Conservation (phyloP, 257 asterid genomes). For the Penstemon newberryi region DNA sequence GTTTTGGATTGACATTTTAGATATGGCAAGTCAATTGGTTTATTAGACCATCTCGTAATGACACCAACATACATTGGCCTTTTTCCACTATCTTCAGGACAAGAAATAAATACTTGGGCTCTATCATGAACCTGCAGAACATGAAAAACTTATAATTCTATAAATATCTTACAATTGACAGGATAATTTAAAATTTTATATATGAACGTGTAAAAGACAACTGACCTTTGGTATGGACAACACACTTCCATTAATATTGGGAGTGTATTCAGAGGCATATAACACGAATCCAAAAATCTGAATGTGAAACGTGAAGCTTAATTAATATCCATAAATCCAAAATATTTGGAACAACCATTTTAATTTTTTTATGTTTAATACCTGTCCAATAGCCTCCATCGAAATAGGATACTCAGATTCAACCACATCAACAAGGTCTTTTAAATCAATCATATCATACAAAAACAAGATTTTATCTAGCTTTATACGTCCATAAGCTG, state of each 20-base stretch:
- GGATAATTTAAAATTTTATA: slow-evolving; percentile 10
- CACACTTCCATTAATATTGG: slow-evolving; percentile 48
- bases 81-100: slow-evolving; percentile 49
- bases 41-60: slow-evolving; percentile 71
- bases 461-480: slow-evolving; percentile 52
- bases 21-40: slow-evolving; percentile 60
- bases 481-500: slow-evolving; percentile 69
- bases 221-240: slow-evolving; percentile 76
- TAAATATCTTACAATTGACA: neutral
- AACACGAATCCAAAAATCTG: slow-evolving; percentile 90
- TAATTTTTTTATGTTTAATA: slow-evolving; percentile 25
- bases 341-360: slow-evolving; percentile 25
- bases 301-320: slow-evolving; percentile 31
- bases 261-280: slow-evolving; percentile 69
- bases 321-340: slow-evolving; percentile 21
- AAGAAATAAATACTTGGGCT: slow-evolving; percentile 91
- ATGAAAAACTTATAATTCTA: slow-evolving; percentile 9
- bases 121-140: slow-evolving; percentile 86
- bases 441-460: slow-evolving; percentile 45
- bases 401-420: slow-evolving; percentile 68
- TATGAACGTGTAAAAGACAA: slow-evolving; percentile 16
- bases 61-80: slow-evolving; percentile 69
- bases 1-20: slow-evolving; percentile 47
- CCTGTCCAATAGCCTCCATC: slow-evolving; percentile 94
- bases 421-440: slow-evolving; percentile 38